A percentile compares a stretch with the other conserved stretches of the same genome.
phyloP scores from a whole-genome alignment of 768 basidiomycete species.

The Russula griseocarnosa region DNA sequence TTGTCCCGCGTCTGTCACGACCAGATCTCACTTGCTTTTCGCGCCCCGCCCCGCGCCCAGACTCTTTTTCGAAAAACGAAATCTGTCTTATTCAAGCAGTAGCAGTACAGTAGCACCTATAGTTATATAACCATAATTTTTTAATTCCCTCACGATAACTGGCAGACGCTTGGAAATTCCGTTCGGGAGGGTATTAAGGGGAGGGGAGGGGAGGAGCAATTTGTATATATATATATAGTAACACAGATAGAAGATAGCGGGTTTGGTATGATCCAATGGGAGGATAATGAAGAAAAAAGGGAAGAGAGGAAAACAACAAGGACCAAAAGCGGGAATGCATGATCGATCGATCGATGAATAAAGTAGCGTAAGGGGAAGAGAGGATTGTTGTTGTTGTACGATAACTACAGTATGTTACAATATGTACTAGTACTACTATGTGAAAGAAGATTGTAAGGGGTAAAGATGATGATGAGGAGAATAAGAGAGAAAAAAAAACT shows the following conservation, averaged over 20 bases:
- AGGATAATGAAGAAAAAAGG: not conserved
- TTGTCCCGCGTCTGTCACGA: too few species aligned
- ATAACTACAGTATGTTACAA: not conserved
- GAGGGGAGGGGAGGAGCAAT: too few species aligned
- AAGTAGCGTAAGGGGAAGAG: not conserved
- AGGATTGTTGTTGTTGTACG: not conserved
- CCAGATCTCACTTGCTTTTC: too few species aligned
- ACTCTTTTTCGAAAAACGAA: too few species aligned
- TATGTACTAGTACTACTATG: not conserved
- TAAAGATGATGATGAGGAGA: not conserved
- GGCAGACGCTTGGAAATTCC: too few species aligned
- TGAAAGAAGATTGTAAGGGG: not conserved
- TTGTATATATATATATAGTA: too few species aligned
- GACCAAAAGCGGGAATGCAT: conserved; percentile 3
- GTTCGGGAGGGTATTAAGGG: too few species aligned
- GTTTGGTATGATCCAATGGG: not conserved
- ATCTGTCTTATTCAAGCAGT: too few species aligned
- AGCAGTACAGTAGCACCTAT: too few species aligned
- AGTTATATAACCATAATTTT: too few species aligned
- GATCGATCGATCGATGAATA: not conserved
- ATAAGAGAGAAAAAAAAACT: not conserved
- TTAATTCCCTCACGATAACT: too few species aligned
- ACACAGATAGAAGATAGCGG: not conserved
- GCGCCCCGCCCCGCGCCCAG: too few species aligned
- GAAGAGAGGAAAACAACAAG: conserved; percentile 5